A percentile compares a stretch with the other conserved stretches of the same genome.
Evolutionary conservation across 805 yeast genomes (phyloP).

Genomic region (Saccharomycopsis sp.): DNA sequence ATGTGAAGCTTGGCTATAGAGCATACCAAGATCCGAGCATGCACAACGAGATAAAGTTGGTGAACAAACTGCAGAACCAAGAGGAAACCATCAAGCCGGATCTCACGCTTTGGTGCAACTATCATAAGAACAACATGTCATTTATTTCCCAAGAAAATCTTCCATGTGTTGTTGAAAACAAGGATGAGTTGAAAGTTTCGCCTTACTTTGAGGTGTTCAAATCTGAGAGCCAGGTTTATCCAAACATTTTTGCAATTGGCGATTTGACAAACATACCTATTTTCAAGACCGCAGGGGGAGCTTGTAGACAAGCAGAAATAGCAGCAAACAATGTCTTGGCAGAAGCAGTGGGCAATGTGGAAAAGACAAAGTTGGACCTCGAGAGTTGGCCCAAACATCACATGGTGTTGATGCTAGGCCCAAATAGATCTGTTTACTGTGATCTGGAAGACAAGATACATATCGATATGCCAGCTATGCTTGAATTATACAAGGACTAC

Average conservation of each 20-base stretch:
- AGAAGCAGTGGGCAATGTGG: slow-evolving; percentile 9
- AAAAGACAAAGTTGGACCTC: neutral
- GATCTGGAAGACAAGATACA: slow-evolving; percentile 25
- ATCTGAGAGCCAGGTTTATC: slow-evolving; percentile 6
- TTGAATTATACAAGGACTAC: slow-evolving; percentile 29
- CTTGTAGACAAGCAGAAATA: slow-evolving; percentile 25
- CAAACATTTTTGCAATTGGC: slow-evolving; percentile 31
- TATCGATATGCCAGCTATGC: slow-evolving; percentile 24
- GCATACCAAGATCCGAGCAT: slow-evolving; percentile 25
- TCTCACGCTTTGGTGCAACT: slow-evolving; percentile 31
- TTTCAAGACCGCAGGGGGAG: slow-evolving; percentile 35
- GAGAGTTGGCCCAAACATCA: slow-evolving; percentile 4
- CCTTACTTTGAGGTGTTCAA: slow-evolving; percentile 24
- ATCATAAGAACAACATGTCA: slow-evolving; percentile 29
- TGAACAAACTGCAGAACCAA: too few relatives aligned
- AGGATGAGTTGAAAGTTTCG: slow-evolving; percentile 24
- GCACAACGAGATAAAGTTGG: neutral
- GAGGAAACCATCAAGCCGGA: slow-evolving; percentile 21
- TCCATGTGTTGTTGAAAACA: slow-evolving; percentile 23
- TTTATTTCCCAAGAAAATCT: slow-evolving; percentile 26
- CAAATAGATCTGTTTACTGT: slow-evolving; percentile 1
- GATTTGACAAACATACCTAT: slow-evolving; percentile 31
- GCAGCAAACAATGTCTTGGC: slow-evolving; percentile 25
- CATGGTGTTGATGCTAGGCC: slow-evolving; percentile 9
- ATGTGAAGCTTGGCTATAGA: slow-evolving; percentile 27